These are phyloP conservation scores for Stagonosporopsis vannaccii DNA, from an alignment of 2,329 filamentous ascomycete species.

Conservation along the genomic window DNA sequence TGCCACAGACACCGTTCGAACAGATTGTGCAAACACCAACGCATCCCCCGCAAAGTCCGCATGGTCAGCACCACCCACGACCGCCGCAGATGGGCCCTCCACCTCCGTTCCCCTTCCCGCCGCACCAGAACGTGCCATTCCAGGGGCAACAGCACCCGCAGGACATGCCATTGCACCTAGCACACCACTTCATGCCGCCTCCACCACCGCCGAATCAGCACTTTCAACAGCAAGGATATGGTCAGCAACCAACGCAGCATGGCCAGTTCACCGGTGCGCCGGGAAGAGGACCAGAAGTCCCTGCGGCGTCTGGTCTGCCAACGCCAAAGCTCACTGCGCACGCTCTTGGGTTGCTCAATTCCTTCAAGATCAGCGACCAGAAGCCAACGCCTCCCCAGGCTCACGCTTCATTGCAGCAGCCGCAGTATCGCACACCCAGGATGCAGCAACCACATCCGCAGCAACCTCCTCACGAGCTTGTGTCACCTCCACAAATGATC, in stretches of 20 bases:
- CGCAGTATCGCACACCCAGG: slow-evolving; percentile 32
- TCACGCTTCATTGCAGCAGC: slow-evolving; percentile 20
- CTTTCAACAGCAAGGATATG: slow-evolving; percentile 32
- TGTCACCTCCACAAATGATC: slow-evolving; percentile 35
- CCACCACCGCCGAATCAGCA: slow-evolving; percentile 24
- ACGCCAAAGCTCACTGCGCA: slow-evolving; percentile 66
- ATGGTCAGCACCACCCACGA: slow-evolving; percentile 62
- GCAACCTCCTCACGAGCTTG: slow-evolving; percentile 32
- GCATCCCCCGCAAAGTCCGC: slow-evolving; percentile 65
- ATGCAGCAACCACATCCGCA: slow-evolving; percentile 32
- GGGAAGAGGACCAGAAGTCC: slow-evolving; percentile 54
- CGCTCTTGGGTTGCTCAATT: slow-evolving; percentile 63
- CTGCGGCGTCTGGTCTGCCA: slow-evolving; percentile 65
- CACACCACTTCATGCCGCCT: slow-evolving; percentile 34
- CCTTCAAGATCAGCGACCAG: slow-evolving; percentile 58
- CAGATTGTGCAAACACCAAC: slow-evolving; percentile 59
- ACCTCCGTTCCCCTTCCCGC: slow-evolving; percentile 58
- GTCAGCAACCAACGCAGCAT: slow-evolving; percentile 40
- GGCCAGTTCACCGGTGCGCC: slow-evolving; percentile 47
- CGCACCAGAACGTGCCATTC: slow-evolving; percentile 44
- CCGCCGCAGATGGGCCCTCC: slow-evolving; percentile 59
- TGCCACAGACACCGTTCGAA: slow-evolving; percentile 60
- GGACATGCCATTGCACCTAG: slow-evolving; percentile 29
- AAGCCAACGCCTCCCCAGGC: slow-evolving; percentile 28
- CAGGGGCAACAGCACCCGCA: slow-evolving; percentile 30